Evolutionary conservation across 2,329 filamentous ascomycete genomes (phyloP), one percentile per base, ranked within the genome.

Genomic region (Fusarium redolens): DNA sequence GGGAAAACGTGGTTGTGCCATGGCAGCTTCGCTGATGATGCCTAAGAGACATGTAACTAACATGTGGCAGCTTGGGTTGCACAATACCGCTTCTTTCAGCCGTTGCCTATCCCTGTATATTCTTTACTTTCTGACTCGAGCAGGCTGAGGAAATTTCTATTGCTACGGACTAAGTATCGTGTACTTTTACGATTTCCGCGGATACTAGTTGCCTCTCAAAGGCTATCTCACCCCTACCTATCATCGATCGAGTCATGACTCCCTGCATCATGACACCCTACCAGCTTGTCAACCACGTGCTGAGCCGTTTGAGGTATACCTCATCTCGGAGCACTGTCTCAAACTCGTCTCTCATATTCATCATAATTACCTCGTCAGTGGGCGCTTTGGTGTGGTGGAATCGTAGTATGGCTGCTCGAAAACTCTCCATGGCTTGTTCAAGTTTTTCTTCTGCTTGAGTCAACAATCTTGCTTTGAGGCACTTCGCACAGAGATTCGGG

Each of bases 281-380:
- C 71, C 75, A 78, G 50, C 66, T 77, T 67, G 64, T 76, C 68
- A 76, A 65, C 62, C 75, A 77, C 71, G 68, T 75, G 68, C 57
- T 68, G 44, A 73, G 52, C 41, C 68, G 71, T 64, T 63, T 77
- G 33, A 68, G 41, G 64, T 77, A 61, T 22, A 78, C 58, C n/a
- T 74, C 66, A 22, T 74, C 72, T 31, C 51, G 61, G 47, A 73
- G 22, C 44, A 77, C 52, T 50, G 71, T 75, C 59, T 77, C 75
- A 55, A 77, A 61, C 43, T 69, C 62, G n/a, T 73, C 66, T 48
- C 68, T 68, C 52, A 30, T 69, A 43, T 37, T 54, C 28, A 75
- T 40, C 62, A 77, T 51, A 18, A 45, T 55, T 58, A 55, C 37
- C 47, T 71, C 66, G n/a, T 75, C 66, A n/a, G 18, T 47, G 64